Percentiles rank a stretch among this genome's conserved stretches.
These are phyloP conservation scores for Aspergillus panamensis DNA, from an alignment of 495 filamentous ascomycete species.

Conservation along the genomic window DNA sequence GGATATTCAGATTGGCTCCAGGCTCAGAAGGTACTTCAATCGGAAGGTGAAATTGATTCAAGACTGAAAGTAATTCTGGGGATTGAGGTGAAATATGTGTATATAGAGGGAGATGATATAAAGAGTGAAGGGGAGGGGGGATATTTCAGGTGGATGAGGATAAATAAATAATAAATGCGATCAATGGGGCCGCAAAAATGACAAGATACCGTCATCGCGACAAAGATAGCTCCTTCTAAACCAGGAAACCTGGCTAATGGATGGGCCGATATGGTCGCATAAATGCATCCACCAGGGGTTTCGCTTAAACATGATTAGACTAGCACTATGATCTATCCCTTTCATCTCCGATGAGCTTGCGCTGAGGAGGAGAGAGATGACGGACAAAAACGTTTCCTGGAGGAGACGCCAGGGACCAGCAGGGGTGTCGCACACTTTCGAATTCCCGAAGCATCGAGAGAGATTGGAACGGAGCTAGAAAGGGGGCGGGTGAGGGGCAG, in stretches of 20 bases:
- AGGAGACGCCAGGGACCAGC: constrained; percentile 19
- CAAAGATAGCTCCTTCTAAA: constrained; percentile 17
- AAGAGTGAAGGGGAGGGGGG: neutral
- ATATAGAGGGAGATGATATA: neutral
- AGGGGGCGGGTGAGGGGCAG: constrained; percentile 22
- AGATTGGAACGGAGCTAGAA: constrained; percentile 18
- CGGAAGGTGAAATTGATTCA: neutral
- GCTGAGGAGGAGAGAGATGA: constrained; percentile 22
- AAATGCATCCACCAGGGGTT: constrained; percentile 23
- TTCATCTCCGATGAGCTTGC: constrained; percentile 27
- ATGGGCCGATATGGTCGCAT: constrained; percentile 24
- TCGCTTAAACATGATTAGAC: constrained; percentile 22
- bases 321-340: constrained; percentile 21
- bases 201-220: constrained; percentile 16
- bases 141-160: constrained; percentile 11
- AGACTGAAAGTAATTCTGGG: constrained; percentile 1
- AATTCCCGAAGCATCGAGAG: constrained; percentile 20
- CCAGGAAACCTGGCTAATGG: constrained; percentile 13
- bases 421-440: constrained; percentile 21
- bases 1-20: too few relatives aligned
- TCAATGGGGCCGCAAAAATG: constrained; percentile 3
- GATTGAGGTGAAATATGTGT: constrained; percentile 13
- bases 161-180: constrained; percentile 18
- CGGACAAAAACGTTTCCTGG: constrained; percentile 17
- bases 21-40: neutral